phyloP scores from a whole-genome alignment of 495 filamentous ascomycete genomes.

The Penicillium salamii region DNA sequence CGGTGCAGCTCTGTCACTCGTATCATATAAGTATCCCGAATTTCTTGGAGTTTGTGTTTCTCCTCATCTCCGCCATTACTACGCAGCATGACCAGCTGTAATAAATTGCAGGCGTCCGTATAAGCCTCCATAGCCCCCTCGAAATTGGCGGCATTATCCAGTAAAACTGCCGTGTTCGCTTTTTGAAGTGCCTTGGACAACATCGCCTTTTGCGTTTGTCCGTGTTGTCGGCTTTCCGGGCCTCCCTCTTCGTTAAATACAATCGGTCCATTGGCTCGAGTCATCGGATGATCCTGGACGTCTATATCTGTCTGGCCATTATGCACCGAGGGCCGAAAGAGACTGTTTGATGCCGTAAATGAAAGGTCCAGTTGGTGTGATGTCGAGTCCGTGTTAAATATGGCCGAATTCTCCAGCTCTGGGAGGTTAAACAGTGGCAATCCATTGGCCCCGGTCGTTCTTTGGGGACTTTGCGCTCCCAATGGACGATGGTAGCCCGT shows the following conservation, averaged over 20 bases:
- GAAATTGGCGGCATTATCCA: conserved; percentile 93
- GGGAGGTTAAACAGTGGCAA: conserved; percentile 21
- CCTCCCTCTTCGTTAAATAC: conserved; percentile 28
- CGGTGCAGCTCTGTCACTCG: conserved; percentile 81
- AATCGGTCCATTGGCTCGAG: conserved; percentile 22
- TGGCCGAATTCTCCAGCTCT: conserved; percentile 19
- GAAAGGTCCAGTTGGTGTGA: conserved; percentile 23
- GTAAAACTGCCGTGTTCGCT: conserved; percentile 89
- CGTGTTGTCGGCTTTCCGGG: conserved; percentile 35
- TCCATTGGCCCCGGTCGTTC: conserved; percentile 5
- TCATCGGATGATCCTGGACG: conserved; percentile 3
- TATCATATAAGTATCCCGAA: conserved; percentile 84
- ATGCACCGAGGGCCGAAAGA: conserved; percentile 18
- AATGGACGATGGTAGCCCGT: conserved; percentile 19
- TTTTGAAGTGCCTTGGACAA: conserved; percentile 89
- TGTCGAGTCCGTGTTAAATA: conserved; percentile 16
- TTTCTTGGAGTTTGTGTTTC: conserved; percentile 77
- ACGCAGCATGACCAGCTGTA: conserved; percentile 82
- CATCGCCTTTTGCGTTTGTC: conserved; percentile 81
- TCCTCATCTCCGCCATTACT: conserved; percentile 79
- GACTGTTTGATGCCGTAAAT: conserved; percentile 19
- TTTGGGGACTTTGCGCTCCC: conserved; percentile 19
- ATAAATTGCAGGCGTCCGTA: conserved; percentile 76
- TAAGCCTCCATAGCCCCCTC: conserved; percentile 92
- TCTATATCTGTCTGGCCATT: conserved; percentile 11